Evolutionary conservation across 352 stramenopile genomes (phyloP).

Genomic region (Phytophthora sp.): DNA sequence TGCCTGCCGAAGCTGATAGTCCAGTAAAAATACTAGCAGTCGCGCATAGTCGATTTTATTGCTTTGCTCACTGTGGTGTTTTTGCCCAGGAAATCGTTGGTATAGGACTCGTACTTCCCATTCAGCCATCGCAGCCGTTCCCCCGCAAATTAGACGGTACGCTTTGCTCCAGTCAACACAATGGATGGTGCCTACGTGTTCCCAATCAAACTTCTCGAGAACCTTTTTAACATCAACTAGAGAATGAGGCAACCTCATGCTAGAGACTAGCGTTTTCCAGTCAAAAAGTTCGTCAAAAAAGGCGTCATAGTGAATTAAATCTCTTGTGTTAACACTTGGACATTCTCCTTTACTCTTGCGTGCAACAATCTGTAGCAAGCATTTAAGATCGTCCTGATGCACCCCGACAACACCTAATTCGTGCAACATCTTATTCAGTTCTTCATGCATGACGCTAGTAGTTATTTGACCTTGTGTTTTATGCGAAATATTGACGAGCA

Average conservation of each 20-base stretch:
- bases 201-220: constrained; percentile 58
- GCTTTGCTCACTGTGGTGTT: background rate
- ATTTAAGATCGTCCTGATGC: constrained; percentile 3
- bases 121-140: constrained; percentile 17
- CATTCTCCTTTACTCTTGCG: background rate
- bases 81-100: constrained; percentile 33
- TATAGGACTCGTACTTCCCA: constrained; percentile 56
- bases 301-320: constrained; percentile 31
- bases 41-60: constrained; percentile 51
- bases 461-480: constrained; percentile 16
- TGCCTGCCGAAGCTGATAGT: constrained; percentile 37
- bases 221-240: constrained; percentile 52
- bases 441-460: background rate
- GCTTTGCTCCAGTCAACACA: constrained; percentile 55
- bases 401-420: constrained; percentile 8
- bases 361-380: background rate
- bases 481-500: constrained; percentile 7
- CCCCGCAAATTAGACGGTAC: constrained; percentile 36
- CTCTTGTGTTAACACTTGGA: background rate
- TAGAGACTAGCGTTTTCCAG: constrained; percentile 34
- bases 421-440: constrained; percentile 33
- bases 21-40: constrained; percentile 56
- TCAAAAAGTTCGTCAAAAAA: constrained; percentile 61
- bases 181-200: constrained; percentile 40
- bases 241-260: constrained; percentile 39